Conservation (phyloP, 176 grass and related monocot species). For the Cenchrus fungigraminus region DNA sequence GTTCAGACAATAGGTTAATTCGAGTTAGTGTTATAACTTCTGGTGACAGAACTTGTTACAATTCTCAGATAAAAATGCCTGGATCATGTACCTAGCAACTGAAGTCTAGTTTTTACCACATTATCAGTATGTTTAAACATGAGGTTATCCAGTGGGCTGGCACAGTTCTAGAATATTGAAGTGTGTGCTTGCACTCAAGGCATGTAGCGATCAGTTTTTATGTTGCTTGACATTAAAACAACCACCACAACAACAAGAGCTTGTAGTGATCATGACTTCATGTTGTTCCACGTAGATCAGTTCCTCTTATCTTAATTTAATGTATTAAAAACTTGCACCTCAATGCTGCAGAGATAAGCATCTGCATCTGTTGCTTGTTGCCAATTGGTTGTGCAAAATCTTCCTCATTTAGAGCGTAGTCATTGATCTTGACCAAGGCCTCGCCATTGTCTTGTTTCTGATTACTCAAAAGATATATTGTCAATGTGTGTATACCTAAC, state of each 20-base stretch:
- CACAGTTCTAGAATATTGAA: conserved; percentile 12
- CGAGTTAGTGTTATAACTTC: conserved; percentile 15
- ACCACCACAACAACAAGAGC: not conserved
- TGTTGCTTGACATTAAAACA: not conserved
- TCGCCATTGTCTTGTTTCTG: conserved; percentile 11
- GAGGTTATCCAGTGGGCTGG: not conserved
- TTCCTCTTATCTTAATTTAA: not conserved
- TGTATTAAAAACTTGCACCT: not conserved
- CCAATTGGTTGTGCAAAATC: not conserved
- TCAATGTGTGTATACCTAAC: not conserved
- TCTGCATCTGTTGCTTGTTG: not conserved
- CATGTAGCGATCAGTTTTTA: not conserved
- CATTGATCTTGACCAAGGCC: conserved; percentile 1
- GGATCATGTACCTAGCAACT: conserved; percentile 10
- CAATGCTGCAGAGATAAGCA: not conserved
- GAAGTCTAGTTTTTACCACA: not conserved
- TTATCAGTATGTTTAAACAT: not conserved
- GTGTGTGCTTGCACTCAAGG: conserved; percentile 11
- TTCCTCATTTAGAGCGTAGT: conserved; percentile 3
- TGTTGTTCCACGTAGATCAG: not conserved
- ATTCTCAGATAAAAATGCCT: not conserved
- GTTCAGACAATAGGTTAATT: not conserved
- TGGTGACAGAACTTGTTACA: not conserved
- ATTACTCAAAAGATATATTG: conserved; percentile 2
- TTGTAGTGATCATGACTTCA: not conserved